Base-by-base conservation (phyloP, 2,329 filamentous ascomycete species). In the Colletotrichum spaethianum region DNA sequence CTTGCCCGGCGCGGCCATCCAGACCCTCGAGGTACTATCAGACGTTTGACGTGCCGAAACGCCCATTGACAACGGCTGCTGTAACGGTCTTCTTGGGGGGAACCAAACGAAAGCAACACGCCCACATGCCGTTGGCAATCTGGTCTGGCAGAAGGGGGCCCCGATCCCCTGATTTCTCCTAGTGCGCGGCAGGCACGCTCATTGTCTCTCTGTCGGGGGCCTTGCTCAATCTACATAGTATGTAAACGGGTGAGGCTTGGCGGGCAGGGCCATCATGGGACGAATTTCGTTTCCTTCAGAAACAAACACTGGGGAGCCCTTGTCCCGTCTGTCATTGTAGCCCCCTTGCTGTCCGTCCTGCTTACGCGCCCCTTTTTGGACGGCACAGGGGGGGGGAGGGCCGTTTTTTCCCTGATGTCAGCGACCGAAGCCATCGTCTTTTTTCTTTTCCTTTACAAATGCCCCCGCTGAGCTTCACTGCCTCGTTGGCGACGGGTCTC, bases 251-350 rank as follows among this genome's bases (percentile, higher is more conserved):
- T 55, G 53, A 57, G 48, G 64, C 69, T 72, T 72, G 69, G 64
- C 69, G 46, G 48, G 52, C 28, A 40, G 44, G 52, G 57, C 60
- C 57, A 68, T 69, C 59, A 60, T 63, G 64, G 59, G 65, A 69
- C 52, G 57, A 72, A 69, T 44, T 69, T 63, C 40, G 57, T 52
- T 68, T 67, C 69, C 44, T 44, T 69, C 59, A n/a, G 64, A 72
- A 72, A 72, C 69, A 63, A 72, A 72, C 31, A 72, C 57, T 63
- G 69, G 69, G 44, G 64, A 53, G 31, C 38, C 33, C 42, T 26
- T 14, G 36, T 33, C 56, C 36, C 11, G 16, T 38, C 46, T 44
- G 44, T 28, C 44, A 26, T 23, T 50, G 20, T 18, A 9, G 16
- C 26, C 31, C 60, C 60, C 60, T 20, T 50, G 5, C 28, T 33